Base-by-base conservation (phyloP, 192 early-diverging fungal genomes). In the Linnemannia hyalina region DNA sequence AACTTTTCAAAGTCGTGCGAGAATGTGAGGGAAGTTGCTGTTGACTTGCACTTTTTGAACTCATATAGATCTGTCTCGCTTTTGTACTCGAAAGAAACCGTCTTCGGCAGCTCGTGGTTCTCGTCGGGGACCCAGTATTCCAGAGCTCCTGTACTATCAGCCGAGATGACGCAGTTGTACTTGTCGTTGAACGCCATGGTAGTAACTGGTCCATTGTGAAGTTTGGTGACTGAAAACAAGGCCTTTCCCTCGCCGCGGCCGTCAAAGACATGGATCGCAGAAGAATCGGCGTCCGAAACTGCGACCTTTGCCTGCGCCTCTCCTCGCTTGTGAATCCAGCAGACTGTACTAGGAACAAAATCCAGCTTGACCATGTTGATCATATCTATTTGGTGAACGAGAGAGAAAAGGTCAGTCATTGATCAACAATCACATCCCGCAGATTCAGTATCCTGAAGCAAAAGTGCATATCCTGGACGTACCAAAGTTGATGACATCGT, bases 401-500 rank as follows among this genome's bases (percentile, higher is more conserved):
- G 0, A 20, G 46, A 9, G 29, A 18, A 42, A 71, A 20, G 60
- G 18, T 60, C 7, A 78, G 73, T 46, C 60, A n/a, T 0, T 63
- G 60, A 3, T 15, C 6, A 29, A 63, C 22, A 89, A 23, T 29
- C 32, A 41, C 40, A 1, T 13, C 38, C 29, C 22, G 18, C 3
- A 5, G 40, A 29, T 29, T 26, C 26, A 29, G 26, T 13, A 13
- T 29, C 60, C 8, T 63, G 11, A 13, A 13, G 7, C 26, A 20
- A 78, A 41, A 16, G 9, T 26, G 52, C 16, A 44, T 35, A 13
- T 38, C 8, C 22, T 23, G 4, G 4, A 8, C 83, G 63, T 89
- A 96, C 95, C 97, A 91, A 99, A 99, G 86, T 98, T 98, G 44
- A 97, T 91, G 7, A 99, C 92, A 90, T 99, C 99, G 83, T 97